Evolutionary conservation across 495 filamentous ascomycete genomes (phyloP), one percentile per base, ranked within the genome.

Genomic region (Monascus purpureus): DNA sequence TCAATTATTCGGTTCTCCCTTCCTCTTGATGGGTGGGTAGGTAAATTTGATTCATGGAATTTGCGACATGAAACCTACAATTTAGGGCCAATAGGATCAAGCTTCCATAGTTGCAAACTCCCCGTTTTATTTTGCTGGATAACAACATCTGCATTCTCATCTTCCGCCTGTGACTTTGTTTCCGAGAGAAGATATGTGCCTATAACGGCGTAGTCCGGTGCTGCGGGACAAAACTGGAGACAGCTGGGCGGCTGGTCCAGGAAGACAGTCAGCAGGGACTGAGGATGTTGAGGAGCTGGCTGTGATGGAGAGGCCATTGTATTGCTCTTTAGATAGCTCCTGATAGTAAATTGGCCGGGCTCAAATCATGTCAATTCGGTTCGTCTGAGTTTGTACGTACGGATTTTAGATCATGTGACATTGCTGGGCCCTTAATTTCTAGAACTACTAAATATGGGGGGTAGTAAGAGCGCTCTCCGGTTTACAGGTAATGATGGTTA

Each of bases 111-210:
- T 26, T 77, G 61, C 31, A 92, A 53, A 49, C 74, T 81, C 11
- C 86, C 86, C 30, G 71, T 79, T 34, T 85, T 75, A 18, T 44
- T 64, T 42, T 82, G 78, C 8, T 56, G 29, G 36, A 47, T 43
- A 13, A 51, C 46, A 22, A 46, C 44, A 5, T 59, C 45, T 11
- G 41, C 35, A 11, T 41, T 41, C 22, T 22, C 20, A 9, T 22
- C 9, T n/a, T n/a, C n/a, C n/a, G n/a, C n/a, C 9, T 22, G 20
- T 4, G 4, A 4, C 20, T 62, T 54, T 6, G 36, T 48, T 33
- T 68, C 65, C 32, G 82, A 66, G 16, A 95, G 63, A 28, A 76
- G 59, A 52, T 97, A 97, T 1, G 90, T 94, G 13, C 90, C 90
- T 24, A 94, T 67, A 1, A 93, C 53, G 41, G 94, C 76, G 41